Percentiles rank a stretch among this genome's conserved stretches.
Conservation (phyloP, 2,329 filamentous ascomycete genomes). For the Paramyrothecium roridum region DNA sequence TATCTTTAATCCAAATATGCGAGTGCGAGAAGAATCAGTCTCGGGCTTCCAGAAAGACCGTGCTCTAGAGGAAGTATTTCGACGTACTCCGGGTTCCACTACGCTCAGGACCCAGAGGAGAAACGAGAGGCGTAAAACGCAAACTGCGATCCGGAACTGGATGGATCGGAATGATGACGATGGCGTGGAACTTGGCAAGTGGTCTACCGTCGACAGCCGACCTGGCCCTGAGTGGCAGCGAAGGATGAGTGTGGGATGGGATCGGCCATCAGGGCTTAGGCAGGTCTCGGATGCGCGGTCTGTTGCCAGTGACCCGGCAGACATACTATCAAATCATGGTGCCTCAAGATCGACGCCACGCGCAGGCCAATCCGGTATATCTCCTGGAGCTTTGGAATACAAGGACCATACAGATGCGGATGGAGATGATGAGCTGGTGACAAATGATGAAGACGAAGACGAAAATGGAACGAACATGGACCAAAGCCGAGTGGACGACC, state of each 20-base stretch:
- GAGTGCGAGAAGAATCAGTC: conserved; percentile 81
- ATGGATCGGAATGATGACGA: conserved; percentile 70
- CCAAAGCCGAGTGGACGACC: conserved; percentile 24
- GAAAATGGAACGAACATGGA: conserved; percentile 44
- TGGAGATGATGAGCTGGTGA: conserved; percentile 85
- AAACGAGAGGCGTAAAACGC: conserved; percentile 68
- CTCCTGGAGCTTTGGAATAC: conserved; percentile 30
- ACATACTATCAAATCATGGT: conserved; percentile 54
- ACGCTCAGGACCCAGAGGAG: conserved; percentile 57
- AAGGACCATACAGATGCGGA: conserved; percentile 75
- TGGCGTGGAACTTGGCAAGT: conserved; percentile 42
- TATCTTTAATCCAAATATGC: conserved; percentile 69
- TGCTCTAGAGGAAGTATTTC: conserved; percentile 88
- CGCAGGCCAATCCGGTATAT: conserved; percentile 36
- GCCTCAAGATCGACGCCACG: conserved; percentile 20
- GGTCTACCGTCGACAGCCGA: conserved; percentile 45
- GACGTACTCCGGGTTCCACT: conserved; percentile 64
- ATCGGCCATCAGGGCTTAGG: conserved; percentile 43
- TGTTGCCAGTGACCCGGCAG: conserved; percentile 61
- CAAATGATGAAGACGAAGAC: conserved; percentile 71
- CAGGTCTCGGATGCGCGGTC: conserved; percentile 56
- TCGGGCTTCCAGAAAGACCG: conserved; percentile 86
- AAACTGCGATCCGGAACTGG: conserved; percentile 83
- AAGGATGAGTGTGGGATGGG: conserved; percentile 50
- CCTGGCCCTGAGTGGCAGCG: conserved; percentile 44